Conservation (phyloP, 75 land plant genomes). For the Ceratopteris richardii region DNA sequence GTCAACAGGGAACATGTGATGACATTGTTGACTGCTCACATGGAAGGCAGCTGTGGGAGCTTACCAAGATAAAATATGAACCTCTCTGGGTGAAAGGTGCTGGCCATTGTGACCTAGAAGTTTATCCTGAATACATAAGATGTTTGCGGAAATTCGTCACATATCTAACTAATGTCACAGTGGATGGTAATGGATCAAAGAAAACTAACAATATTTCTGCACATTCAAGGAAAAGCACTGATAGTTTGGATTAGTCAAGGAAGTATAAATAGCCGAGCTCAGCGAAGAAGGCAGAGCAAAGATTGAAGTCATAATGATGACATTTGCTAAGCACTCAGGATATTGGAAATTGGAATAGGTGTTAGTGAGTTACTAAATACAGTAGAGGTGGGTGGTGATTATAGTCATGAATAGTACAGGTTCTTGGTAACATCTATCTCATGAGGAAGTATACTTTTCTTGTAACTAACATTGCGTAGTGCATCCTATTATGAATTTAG, state of each 20-base stretch:
- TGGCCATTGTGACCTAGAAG: constrained; percentile 84
- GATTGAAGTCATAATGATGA: too few species aligned
- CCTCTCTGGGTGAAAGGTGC: constrained; percentile 89
- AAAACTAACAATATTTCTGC: constrained; percentile 23
- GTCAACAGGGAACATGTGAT: constrained; percentile 71
- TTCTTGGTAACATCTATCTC: too few species aligned
- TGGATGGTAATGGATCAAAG: constrained; percentile 17
- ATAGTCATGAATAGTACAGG: too few species aligned
- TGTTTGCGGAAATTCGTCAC: constrained; percentile 73
- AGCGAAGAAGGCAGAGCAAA: constrained; percentile 42
- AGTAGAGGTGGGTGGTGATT: too few species aligned
- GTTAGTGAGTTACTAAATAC: too few species aligned
- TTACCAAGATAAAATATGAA: constrained; percentile 75
- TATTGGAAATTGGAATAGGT: neutral
- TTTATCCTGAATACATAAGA: constrained; percentile 69
- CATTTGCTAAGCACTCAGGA: neutral
- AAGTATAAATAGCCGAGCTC: constrained; percentile 28
- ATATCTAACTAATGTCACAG: constrained; percentile 40
- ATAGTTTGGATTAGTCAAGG: constrained; percentile 34
- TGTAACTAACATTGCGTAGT: too few species aligned
- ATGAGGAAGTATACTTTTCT: too few species aligned
- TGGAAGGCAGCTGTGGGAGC: constrained; percentile 86
- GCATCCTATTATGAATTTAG: too few species aligned
- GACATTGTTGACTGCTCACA: constrained; percentile 83
- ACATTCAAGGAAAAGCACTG: constrained; percentile 38